Evolutionary conservation across 108 stramenopile species (phyloP).

Genomic region (Conticribra weissflogii): DNA sequence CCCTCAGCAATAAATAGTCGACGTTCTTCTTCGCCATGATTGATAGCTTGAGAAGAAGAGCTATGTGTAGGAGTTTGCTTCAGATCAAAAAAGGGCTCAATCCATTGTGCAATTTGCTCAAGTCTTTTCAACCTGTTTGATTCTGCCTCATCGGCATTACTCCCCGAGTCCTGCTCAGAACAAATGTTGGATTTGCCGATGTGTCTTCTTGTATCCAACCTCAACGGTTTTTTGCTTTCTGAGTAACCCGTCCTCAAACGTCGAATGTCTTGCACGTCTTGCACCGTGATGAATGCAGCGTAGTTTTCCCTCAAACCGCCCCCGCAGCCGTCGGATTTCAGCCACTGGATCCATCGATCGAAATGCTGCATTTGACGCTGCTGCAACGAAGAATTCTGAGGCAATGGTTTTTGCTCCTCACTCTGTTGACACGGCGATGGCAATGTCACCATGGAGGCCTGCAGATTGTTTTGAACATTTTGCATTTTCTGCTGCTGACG

Average conservation of each 20-base stretch:
- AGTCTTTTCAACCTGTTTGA: constrained; percentile 13
- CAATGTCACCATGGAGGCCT: background rate
- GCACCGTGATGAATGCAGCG: constrained; percentile 30
- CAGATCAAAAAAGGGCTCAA: constrained; percentile 53
- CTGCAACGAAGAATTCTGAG: too few species aligned
- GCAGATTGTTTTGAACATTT: background rate
- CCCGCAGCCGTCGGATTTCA: constrained; percentile 23
- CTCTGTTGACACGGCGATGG: background rate
- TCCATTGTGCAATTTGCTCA: constrained; percentile 41
- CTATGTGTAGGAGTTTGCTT: constrained; percentile 23
- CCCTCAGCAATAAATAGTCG: constrained; percentile 75
- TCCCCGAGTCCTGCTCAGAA: too few species aligned
- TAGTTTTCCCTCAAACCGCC: constrained; percentile 23
- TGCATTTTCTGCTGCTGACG: constrained; percentile 4
- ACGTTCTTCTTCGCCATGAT: constrained; percentile 17
- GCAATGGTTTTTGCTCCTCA: background rate
- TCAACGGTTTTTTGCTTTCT: background rate
- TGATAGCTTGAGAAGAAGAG: background rate
- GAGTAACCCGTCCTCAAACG: background rate
- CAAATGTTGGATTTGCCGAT: background rate
- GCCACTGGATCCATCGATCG: constrained; percentile 2
- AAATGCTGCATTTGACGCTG: background rate
- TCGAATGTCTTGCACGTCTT: constrained; percentile 42
- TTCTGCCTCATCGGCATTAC: constrained; percentile 2
- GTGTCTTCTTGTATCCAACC: background rate